Base-by-base conservation (phyloP, 495 filamentous ascomycete genomes). In the Penicillium malachiteum region DNA sequence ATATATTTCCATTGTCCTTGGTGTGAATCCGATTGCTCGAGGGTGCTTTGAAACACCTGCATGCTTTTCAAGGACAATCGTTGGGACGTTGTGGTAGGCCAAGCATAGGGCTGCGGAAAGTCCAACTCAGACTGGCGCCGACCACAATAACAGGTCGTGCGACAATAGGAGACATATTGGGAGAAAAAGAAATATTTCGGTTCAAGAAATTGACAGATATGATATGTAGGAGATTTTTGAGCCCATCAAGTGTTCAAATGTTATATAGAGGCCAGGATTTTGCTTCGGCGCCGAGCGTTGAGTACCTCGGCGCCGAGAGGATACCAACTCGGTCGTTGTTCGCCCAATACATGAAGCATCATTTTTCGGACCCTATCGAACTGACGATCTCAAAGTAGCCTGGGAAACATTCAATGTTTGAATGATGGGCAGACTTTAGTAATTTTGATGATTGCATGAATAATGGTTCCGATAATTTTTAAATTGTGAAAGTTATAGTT, bases 1-100 rank as follows among this genome's bases (percentile, higher is more conserved):
- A 45, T 58, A 74, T 2, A 72, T 64, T 37, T 75, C 72, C 62
- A 74, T 70, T 3, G 66, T 72, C 14, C 72, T 66, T 3, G 68
- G 43, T 0, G 64, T 72, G 37, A 72, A 65, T 7, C 69, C 67
- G 14, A 71, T 64, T 10, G 70, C 70, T 11, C 68, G 65, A 2
- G 72, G 72, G 32, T 73, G 70, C 10, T 49, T 49, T 1, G 65
- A 67, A 21, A 61, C 62, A 0, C 57, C 57, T 0, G 55, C 39
- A 42, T 71, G 68, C 32, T 65, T 67, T 47, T 73, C 71, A 18
- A 74, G 63, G 21, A 70, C 52, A 17, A 70, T 65, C 38, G 60
- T 63, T 7, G 59, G 55, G 3, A 74, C 57, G n/a, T 55, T 31
- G 10, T 66, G 51, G 3, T 54, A 56, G 31, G 61, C 43, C 17